These are phyloP conservation scores for Cryphonectria japonica DNA, from an alignment of 2,329 filamentous ascomycete genomes.

Conservation along the genomic window DNA sequence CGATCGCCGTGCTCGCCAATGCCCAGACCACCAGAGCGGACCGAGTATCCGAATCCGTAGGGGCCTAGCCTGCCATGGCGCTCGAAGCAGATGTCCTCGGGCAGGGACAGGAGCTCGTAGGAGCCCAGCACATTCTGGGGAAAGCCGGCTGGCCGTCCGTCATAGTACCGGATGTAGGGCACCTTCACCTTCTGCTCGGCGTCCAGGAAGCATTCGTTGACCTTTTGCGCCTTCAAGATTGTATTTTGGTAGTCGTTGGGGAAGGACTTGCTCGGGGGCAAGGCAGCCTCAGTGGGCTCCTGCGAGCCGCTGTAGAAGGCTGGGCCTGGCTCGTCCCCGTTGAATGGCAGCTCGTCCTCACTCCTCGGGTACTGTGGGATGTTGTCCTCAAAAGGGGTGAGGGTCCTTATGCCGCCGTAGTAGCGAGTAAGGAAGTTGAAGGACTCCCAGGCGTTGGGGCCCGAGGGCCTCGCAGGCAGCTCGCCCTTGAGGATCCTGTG, in stretches of 20 bases:
- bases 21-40: slow-evolving; percentile 77
- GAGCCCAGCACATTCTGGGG: slow-evolving; percentile 87
- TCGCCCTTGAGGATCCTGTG: slow-evolving; percentile 59
- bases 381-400: slow-evolving; percentile 70
- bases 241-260: slow-evolving; percentile 42
- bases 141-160: slow-evolving; percentile 81
- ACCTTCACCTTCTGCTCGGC: slow-evolving; percentile 64
- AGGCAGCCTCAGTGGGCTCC: slow-evolving; percentile 37
- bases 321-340: slow-evolving; percentile 35
- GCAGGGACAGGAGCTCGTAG: slow-evolving; percentile 76
- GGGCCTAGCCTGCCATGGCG: slow-evolving; percentile 85
- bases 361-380: slow-evolving; percentile 78
- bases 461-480: slow-evolving; percentile 61
- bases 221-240: slow-evolving; percentile 49
- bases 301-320: slow-evolving; percentile 31
- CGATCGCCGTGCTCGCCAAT: slow-evolving; percentile 84
- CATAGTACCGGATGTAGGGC: slow-evolving; percentile 73
- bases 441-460: slow-evolving; percentile 77
- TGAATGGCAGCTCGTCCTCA: slow-evolving; percentile 59
- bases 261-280: slow-evolving; percentile 60
- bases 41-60: slow-evolving; percentile 87
- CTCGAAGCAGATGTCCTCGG: slow-evolving; percentile 90
- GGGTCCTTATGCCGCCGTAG: slow-evolving; percentile 79
- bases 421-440: slow-evolving; percentile 88
- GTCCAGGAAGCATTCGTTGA: slow-evolving; percentile 81